These are phyloP conservation scores for Rubus idaeus DNA, from an alignment of 306 rosid genomes.

Conservation along the genomic window DNA sequence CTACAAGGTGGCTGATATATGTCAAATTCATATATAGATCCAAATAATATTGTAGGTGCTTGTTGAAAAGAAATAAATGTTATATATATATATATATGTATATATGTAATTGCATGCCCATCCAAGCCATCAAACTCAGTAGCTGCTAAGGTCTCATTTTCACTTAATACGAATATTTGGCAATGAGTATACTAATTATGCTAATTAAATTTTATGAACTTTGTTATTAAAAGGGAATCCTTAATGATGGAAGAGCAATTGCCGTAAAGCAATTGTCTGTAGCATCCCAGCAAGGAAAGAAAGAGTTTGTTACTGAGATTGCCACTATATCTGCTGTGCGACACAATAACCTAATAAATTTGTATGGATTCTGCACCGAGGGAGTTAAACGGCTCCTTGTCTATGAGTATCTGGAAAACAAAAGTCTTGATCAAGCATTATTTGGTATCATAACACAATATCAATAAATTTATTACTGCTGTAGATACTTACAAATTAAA, in stretches of 20 bases:
- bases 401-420: too few relatives aligned
- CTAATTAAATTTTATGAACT: too few relatives aligned
- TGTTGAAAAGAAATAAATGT: too few relatives aligned
- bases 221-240: conserved; percentile 51
- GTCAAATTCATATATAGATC: too few relatives aligned
- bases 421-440: conserved; percentile 4
- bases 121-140: background rate
- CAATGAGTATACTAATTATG: background rate
- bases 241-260: conserved; percentile 66
- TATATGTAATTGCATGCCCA: background rate
- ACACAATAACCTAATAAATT: conserved; percentile 72
- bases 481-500: background rate
- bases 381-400: too few relatives aligned
- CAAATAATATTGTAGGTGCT: too few relatives aligned
- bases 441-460: conserved; percentile 50
- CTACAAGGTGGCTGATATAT: too few relatives aligned
- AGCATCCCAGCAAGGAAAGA: conserved; percentile 76
- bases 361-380: conserved; percentile 58
- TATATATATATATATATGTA: too few relatives aligned
- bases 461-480: background rate
- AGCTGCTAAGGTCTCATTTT: background rate
- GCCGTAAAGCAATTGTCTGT: conserved; percentile 78
- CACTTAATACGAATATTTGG: background rate
- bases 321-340: conserved; percentile 70
- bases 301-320: conserved; percentile 31